These are phyloP conservation scores for Nannochloris sp. DNA, from an alignment of 139 green algal species.

Conservation along the genomic window DNA sequence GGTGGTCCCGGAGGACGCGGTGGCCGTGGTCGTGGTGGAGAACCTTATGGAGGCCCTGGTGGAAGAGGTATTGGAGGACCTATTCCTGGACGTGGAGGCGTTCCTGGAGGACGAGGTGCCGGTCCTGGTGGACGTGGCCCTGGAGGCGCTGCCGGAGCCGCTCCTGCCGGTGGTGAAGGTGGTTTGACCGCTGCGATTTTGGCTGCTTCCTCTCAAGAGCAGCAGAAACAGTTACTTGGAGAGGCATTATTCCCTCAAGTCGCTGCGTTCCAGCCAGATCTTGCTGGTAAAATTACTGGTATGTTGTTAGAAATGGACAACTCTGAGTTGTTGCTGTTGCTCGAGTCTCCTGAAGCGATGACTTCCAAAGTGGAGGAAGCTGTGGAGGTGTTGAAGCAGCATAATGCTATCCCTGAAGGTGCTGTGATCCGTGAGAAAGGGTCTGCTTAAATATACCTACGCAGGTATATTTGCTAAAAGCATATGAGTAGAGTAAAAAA, in stretches of 20 bases:
- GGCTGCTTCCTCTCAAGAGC: slow-evolving; percentile 64
- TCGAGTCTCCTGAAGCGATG: slow-evolving; percentile 68
- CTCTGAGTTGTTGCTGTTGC: slow-evolving; percentile 78
- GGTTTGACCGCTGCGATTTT: slow-evolving; percentile 60
- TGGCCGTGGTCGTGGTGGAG: neutral
- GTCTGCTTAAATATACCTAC: neutral
- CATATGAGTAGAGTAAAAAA: neutral
- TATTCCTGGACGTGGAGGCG: slow-evolving; percentile 11
- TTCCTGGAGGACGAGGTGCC: neutral
- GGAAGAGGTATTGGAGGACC: slow-evolving; percentile 9
- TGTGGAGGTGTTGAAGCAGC: slow-evolving; percentile 66
- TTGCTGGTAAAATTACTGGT: slow-evolving; percentile 91
- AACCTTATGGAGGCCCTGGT: slow-evolving; percentile 1
- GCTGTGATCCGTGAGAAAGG: slow-evolving; percentile 3
- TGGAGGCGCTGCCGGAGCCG: slow-evolving; percentile 12
- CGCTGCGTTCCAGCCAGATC: slow-evolving; percentile 52
- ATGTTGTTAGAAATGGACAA: slow-evolving; percentile 97
- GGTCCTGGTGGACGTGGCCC: slow-evolving; percentile 11
- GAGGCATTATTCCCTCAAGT: slow-evolving; percentile 85
- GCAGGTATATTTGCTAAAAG: neutral
- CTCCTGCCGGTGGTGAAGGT: slow-evolving; percentile 12
- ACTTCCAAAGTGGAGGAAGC: slow-evolving; percentile 82
- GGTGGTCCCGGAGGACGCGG: slow-evolving; percentile 3
- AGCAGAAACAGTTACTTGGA: slow-evolving; percentile 87
- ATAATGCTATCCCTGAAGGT: slow-evolving; percentile 60